Evolutionary conservation across 2,329 filamentous ascomycete genomes (phyloP), one percentile per base, ranked within the genome.

Genomic region (Ophiostoma populinum): DNA sequence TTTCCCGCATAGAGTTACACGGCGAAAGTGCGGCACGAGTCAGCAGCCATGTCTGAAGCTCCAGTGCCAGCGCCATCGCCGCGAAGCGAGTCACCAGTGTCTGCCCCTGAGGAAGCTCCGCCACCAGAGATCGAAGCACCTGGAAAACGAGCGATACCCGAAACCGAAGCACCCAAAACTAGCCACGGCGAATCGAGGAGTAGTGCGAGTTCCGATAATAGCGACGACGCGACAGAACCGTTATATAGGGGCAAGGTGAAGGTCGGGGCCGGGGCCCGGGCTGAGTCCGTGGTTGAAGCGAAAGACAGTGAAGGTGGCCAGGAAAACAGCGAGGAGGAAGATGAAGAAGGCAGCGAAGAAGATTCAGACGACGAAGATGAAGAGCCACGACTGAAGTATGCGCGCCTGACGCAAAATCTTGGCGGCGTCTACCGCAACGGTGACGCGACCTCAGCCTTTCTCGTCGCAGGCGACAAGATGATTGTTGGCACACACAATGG

Each of bases 381-480:
- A 13, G 87, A 95, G 56, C 92, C 90, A 19, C 79, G 77, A 50
- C 70, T 98, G 47, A 98, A 98, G 57, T 94, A 94, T 54, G 79
- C 78, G 34, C 78, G 83, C 32, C 59, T 95, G 46, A 95, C 90
- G 7, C 77, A 75, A 41, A 76, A 78, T 48, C 60, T 98, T 41
- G 73, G 69, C 18, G 63, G 78, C 28, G 70, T 94, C 22, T 98
- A 98, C 59, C 76, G 85, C 39, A 93, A 92, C 59, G 86, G 83
- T 46, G 90, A 98, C 66, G 82, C 85, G 46, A 94, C 87, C 18
- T 94, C 86, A 55, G 65, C 81, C 7, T 93, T 93, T 52, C 59
- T 92, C 33, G 82, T 92, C 33, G 80, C 80, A 26, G 87, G 87
- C 35, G 87, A 98, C 62, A 95, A 95, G 62, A 92, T 95, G 87